Conservation (phyloP, 2,329 filamentous ascomycete species). For the Xylaria sp. region DNA sequence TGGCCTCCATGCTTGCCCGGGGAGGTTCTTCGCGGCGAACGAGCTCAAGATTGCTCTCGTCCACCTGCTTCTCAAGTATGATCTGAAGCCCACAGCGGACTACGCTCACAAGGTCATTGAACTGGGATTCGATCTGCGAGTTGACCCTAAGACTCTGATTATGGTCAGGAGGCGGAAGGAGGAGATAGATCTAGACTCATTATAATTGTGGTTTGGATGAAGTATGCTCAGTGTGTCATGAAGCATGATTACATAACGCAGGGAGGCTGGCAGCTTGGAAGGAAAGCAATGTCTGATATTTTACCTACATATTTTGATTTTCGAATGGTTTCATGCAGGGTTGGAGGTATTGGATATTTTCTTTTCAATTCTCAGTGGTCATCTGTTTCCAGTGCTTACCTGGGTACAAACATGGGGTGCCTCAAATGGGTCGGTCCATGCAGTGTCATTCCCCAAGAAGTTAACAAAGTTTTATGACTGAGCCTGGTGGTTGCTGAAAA, state of each 20-base stretch:
- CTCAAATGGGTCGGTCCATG: no score
- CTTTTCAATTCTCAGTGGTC: no score
- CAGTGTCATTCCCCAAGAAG: no score
- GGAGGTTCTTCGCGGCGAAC: constrained; percentile 42
- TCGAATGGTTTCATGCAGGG: no score
- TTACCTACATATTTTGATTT: no score
- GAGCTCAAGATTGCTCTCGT: constrained; percentile 42
- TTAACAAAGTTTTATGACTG: no score
- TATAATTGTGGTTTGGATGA: neutral
- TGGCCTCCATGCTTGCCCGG: constrained; percentile 42
- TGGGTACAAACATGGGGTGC: no score
- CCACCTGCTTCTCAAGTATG: constrained; percentile 36
- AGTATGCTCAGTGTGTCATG: neutral
- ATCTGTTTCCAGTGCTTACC: no score
- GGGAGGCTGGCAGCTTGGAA: no score
- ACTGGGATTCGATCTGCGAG: constrained; percentile 10
- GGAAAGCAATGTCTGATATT: no score
- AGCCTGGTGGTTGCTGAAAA: no score
- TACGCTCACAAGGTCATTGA: constrained; percentile 9
- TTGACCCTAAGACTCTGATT: constrained; percentile 24
- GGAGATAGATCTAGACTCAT: constrained; percentile 29
- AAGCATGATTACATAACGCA: neutral
- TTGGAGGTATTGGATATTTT: no score
- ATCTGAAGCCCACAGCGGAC: constrained; percentile 26
- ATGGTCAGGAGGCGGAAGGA: constrained; percentile 28